Evolutionary conservation across 768 basidiomycete species (phyloP).

Genomic region (Termitomyces sp.): DNA sequence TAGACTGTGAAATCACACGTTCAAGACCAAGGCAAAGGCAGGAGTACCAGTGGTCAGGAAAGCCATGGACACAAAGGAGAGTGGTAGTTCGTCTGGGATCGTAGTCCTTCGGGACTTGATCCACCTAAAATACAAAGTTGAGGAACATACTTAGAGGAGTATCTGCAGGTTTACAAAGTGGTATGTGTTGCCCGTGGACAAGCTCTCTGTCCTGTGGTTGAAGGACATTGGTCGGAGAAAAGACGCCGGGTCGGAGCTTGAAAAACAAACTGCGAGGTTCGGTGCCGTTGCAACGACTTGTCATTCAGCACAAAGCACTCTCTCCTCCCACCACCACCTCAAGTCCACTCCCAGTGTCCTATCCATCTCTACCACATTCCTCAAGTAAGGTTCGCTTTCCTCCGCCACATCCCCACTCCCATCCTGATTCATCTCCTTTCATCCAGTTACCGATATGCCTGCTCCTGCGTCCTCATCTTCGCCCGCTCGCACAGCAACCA

Average conservation of each 20-base stretch:
- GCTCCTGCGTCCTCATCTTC: slow-evolving; percentile 33
- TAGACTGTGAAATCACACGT: background rate
- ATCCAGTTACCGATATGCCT: slow-evolving; percentile 40
- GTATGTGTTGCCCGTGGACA: slow-evolving; percentile 61
- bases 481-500: slow-evolving; percentile 26
- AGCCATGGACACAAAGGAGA: slow-evolving; percentile 75
- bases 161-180: slow-evolving; percentile 47
- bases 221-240: slow-evolving; percentile 33
- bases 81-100: slow-evolving; percentile 40
- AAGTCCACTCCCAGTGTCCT: slow-evolving; percentile 15
- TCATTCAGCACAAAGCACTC: slow-evolving; percentile 13
- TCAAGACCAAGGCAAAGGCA: background rate
- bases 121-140: slow-evolving; percentile 31
- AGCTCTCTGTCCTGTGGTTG: slow-evolving; percentile 45
- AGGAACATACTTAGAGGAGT: background rate
- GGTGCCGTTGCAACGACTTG: slow-evolving; percentile 24
- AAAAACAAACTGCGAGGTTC: slow-evolving; percentile 22
- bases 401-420: slow-evolving; percentile 5
- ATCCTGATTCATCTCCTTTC: slow-evolving; percentile 17
- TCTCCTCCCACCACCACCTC: slow-evolving; percentile 6
- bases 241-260: slow-evolving; percentile 17
- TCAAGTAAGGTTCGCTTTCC: slow-evolving; percentile 32
- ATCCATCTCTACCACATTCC: slow-evolving; percentile 1
- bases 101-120: slow-evolving; percentile 51
- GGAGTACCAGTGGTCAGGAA: slow-evolving; percentile 60